phyloP scores from a whole-genome alignment of 805 yeast genomes.

The Jamesozyma lodderae region DNA sequence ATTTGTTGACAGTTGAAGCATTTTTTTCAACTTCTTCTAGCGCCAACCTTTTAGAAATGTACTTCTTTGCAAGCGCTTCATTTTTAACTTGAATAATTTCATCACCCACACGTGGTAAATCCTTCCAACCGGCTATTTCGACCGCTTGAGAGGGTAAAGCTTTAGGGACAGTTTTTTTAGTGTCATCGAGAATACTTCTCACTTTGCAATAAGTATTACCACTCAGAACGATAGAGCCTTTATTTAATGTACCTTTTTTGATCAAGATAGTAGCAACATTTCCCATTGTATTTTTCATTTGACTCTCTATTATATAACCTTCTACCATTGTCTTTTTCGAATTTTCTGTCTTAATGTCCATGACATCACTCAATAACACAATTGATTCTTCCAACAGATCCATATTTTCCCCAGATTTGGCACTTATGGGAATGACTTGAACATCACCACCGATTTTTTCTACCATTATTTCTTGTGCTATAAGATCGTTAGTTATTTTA shows the following conservation, averaged over 20 bases:
- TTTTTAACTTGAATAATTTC: constrained; percentile 64
- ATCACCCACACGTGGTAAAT: constrained; percentile 86
- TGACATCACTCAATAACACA: constrained; percentile 71
- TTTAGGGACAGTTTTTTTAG: constrained; percentile 47
- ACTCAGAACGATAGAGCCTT: constrained; percentile 70
- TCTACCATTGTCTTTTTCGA: constrained; percentile 43
- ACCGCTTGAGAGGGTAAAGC: constrained; percentile 89
- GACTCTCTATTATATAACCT: constrained; percentile 87
- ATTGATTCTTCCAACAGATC: constrained; percentile 84
- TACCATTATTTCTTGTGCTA: constrained; percentile 67
- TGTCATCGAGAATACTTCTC: constrained; percentile 65
- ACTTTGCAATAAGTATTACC: constrained; percentile 85
- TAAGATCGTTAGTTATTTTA: constrained; percentile 67
- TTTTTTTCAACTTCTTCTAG: constrained; percentile 52
- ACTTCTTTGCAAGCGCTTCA: constrained; percentile 71
- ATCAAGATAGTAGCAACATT: constrained; percentile 78
- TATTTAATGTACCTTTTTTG: constrained; percentile 63
- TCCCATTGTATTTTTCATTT: constrained; percentile 74
- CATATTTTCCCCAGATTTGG: constrained; percentile 83
- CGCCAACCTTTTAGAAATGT: constrained; percentile 53
- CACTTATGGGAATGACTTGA: constrained; percentile 81
- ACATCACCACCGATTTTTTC: constrained; percentile 95
- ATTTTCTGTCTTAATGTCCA: constrained; percentile 60
- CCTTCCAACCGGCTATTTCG: constrained; percentile 91
- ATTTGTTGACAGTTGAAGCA: constrained; percentile 53